Percentiles rank a stretch among this genome's conserved stretches.
Conservation (phyloP, 495 filamentous ascomycete species). For the Talaromyces trachyspermus region DNA sequence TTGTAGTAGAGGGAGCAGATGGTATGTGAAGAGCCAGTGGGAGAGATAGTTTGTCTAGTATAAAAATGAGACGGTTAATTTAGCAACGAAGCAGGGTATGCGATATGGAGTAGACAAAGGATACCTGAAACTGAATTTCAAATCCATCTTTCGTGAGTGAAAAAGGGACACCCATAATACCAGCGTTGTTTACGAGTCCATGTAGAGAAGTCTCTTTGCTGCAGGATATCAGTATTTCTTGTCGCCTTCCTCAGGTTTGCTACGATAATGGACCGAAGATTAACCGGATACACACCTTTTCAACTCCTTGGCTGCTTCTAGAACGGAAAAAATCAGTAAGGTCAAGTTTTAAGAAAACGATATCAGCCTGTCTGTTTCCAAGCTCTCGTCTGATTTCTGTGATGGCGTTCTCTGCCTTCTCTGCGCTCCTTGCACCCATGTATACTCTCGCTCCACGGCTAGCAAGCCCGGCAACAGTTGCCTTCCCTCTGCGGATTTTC, state of each 20-base stretch:
- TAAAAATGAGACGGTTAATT: background rate
- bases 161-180: background rate
- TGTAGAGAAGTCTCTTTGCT: background rate
- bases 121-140: background rate
- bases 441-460: background rate
- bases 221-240: background rate
- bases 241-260: background rate
- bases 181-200: background rate
- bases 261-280: background rate
- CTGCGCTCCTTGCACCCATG: background rate
- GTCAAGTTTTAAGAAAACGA: background rate
- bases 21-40: background rate
- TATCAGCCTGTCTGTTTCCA: background rate
- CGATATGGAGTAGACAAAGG: background rate
- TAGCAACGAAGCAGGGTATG: no score
- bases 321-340: background rate
- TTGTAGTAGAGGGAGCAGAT: background rate
- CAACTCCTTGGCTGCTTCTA: background rate
- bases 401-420: background rate
- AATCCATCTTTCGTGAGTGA: background rate
- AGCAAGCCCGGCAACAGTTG: background rate
- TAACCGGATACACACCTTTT: background rate
- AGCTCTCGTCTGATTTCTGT: background rate
- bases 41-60: slow-evolving; percentile 1
- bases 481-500: background rate